Evolutionary conservation across 768 basidiomycete genomes (phyloP), one percentile per base, ranked within the genome.

Genomic region (Mycena belliarum): DNA sequence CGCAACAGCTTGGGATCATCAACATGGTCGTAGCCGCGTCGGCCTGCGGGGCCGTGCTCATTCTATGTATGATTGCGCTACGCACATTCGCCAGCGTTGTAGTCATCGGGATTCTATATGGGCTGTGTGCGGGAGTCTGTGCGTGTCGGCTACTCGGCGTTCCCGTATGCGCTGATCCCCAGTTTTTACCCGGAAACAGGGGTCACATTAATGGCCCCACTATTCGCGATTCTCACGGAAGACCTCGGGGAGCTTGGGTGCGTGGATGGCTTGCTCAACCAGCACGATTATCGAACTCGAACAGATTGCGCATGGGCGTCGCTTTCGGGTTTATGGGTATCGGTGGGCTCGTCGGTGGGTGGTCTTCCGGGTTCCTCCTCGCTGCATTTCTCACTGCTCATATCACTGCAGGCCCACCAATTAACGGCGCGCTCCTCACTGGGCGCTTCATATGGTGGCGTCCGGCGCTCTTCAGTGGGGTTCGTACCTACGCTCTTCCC

Each of bases 381-480:
- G 37, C 4, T n/a, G 6, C 16, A 35, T 15, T 15, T 14, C 33
- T 35, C 33, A 35, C 7, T 18, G 2, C 18, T 47, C 21, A 35
- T 16, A 51, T 38, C 63, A 16, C 16, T 0, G 6, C 16, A 50
- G 76, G 75, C 16, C 66, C 75, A 1, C 75, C 76, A 1, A 72
- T 78, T 59, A 67, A 68, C 25, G 76, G 76, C 6, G 73, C 74
- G 14, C 65, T 78, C 9, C 65, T 78, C 25, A 75, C 72, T 2
- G 46, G 63, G 5, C 47, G 63, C 0, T 73, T 67, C 35, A 28
- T 69, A 25, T 77, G 76, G 76, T 77, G 73, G 73, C 69, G 70
- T 21, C 75, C 70, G 0, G 75, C 74, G 26, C 58, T 76, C 10
- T 78, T 78, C 59, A 72, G 69, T 45, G 77, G 74, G 18, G 59